These are phyloP conservation scores for Komagataella pseudopastoris DNA, from an alignment of 805 yeast genomes.

Conservation along the genomic window DNA sequence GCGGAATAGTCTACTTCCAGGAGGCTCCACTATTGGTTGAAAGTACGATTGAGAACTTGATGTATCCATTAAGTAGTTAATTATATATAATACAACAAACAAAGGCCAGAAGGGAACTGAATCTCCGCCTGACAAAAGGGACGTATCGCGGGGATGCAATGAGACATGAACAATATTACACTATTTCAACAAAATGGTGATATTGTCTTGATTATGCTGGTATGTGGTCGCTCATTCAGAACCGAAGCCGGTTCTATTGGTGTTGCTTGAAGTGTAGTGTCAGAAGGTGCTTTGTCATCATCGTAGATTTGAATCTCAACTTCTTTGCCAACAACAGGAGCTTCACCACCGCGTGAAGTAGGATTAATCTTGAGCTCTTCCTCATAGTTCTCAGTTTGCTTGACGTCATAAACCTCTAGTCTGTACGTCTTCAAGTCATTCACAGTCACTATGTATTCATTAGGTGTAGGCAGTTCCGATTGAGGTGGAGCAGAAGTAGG, in stretches of 20 bases:
- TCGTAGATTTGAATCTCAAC: neutral
- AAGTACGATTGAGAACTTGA: neutral
- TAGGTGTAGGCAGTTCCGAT: neutral
- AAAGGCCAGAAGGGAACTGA: neutral
- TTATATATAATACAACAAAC: neutral
- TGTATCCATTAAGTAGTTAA: neutral
- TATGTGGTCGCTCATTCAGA: neutral
- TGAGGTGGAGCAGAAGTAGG: neutral
- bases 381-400: neutral
- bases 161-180: neutral
- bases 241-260: neutral
- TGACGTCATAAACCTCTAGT: neutral
- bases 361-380: neutral
- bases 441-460: neutral
- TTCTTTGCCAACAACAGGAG: neutral
- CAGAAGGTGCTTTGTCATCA: neutral
- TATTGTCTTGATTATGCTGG: neutral
- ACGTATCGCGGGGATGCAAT: neutral
- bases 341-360: neutral
- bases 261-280: neutral
- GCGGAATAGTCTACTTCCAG: neutral
- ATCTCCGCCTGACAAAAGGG: neutral
- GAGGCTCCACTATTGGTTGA: neutral
- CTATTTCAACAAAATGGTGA: neutral
- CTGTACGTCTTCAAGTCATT: neutral